These are phyloP conservation scores for Violaceomyces palustris DNA, from an alignment of 1,284 basidiomycete genomes.

Conservation along the genomic window DNA sequence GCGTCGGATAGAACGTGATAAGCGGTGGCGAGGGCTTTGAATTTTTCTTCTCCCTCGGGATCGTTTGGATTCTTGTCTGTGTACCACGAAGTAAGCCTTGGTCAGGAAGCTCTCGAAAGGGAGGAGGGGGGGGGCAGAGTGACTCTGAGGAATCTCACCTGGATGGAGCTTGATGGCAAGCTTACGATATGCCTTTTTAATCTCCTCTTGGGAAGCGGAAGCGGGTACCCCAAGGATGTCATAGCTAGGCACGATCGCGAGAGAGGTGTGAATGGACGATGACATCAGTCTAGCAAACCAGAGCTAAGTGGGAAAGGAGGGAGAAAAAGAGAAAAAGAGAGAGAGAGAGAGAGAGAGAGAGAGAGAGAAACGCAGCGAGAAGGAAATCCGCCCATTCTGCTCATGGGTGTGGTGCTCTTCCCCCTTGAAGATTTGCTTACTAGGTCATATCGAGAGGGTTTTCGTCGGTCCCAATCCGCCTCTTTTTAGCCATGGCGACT, in stretches of 20 bases:
- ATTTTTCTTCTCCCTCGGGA: conserved; percentile 77
- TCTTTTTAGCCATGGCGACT: conserved; percentile 23
- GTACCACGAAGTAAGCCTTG: background rate
- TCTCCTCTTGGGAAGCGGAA: conserved; percentile 72
- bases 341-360: too few species aligned
- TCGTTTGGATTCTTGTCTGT: conserved; percentile 84
- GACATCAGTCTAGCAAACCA: too few species aligned
- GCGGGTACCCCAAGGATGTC: conserved; percentile 70
- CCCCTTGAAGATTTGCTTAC: conserved; percentile 13
- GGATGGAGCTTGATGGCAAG: conserved; percentile 79
- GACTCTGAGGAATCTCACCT: background rate
- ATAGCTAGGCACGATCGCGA: conserved; percentile 25
- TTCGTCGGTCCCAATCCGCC: conserved; percentile 51
- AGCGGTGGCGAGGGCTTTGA: conserved; percentile 60
- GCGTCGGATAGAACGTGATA: conserved; percentile 70
- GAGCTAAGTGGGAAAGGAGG: too few species aligned
- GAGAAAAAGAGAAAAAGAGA: background rate
- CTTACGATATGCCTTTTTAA: conserved; percentile 93
- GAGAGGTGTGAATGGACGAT: too few species aligned
- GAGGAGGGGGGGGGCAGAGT: background rate
- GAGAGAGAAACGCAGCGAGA: too few species aligned
- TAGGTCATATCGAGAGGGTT: conserved; percentile 50
- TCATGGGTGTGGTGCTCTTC: background rate
- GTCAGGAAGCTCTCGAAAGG: background rate
- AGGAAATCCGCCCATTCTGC: too few species aligned